Evolutionary conservation across 768 basidiomycete species (phyloP), one percentile per base, ranked within the genome.

Genomic region (Pleurotus tuoliensis): DNA sequence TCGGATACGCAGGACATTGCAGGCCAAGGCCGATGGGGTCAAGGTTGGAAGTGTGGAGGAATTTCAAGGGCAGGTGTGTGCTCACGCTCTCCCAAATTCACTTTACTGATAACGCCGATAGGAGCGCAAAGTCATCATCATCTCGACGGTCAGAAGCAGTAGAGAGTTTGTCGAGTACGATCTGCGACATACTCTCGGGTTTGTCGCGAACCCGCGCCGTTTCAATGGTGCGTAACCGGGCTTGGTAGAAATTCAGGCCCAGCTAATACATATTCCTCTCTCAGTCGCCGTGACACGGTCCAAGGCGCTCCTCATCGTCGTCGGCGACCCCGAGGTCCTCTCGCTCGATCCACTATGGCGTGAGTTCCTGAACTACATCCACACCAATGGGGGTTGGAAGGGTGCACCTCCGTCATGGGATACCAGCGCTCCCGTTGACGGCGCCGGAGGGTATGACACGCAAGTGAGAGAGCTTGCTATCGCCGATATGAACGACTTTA

Each of bases 21-120:
- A 65, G 25, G 58, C 56, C 41, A 63, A 70, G n/a, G 71, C 71
- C 1, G 73, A 73, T 25, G 70, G 64, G 4, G 71, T 86, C 55
- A 86, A 85, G 61, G 80, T 87, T 12, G 86, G 84, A 16, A 83
- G 80, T 18, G 83, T 84, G 1, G 85, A 87, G 61, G 83, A 84
- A 57, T 85, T 84, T 68, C 85, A 86, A 64, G 86, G 84, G 5
- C 81, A 84, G 68, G 82, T 79, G 47, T n/a, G 59, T 56, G 22
- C 8, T 30, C 38, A 24, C 34, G 71, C 74, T 2, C 8, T 30
- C 30, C 46, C 74, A 1, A 30, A 44, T 22, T 41, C 37, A 47
- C 45, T 5, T 25, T 12, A 16, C 37, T 25, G 13, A 3, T 8
- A 30, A 11, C 8, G 7, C 38, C 16, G 40, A 11, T 53, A 84